These are phyloP conservation scores for Alloascoidea africana DNA, from an alignment of 805 yeast genomes.

Conservation along the genomic window DNA sequence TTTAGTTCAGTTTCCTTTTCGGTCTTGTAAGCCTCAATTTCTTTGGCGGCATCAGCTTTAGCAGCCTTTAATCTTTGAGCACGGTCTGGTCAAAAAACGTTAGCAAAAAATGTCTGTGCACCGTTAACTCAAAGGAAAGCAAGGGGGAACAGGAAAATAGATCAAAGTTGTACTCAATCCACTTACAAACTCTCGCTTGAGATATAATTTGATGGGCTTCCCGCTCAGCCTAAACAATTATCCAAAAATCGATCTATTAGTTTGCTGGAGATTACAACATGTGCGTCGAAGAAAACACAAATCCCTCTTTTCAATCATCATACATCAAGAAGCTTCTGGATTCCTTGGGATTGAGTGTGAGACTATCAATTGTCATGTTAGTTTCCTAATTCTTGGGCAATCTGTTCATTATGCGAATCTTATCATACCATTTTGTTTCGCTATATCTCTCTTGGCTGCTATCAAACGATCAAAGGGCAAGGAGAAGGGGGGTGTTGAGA, in stretches of 20 bases:
- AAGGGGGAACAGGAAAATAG: constrained; percentile 13
- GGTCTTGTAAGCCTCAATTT: constrained; percentile 73
- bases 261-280: not conserved
- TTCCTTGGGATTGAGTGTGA: constrained; percentile 26
- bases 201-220: constrained; percentile 94
- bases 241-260: not conserved
- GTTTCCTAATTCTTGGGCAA: too few relatives aligned
- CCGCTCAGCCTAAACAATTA: constrained; percentile 57
- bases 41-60: constrained; percentile 81
- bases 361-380: too few relatives aligned
- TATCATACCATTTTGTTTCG: too few relatives aligned
- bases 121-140: too few relatives aligned
- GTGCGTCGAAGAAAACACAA: not conserved
- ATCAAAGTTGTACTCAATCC: constrained; percentile 7
- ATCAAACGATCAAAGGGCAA: too few relatives aligned
- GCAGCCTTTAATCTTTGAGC: constrained; percentile 85
- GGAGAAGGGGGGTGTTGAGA: too few relatives aligned
- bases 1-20: constrained; percentile 75
- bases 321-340: constrained; percentile 53
- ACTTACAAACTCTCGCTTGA: constrained; percentile 76
- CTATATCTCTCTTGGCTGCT: too few relatives aligned
- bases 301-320: constrained; percentile 9
- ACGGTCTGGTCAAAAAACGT: constrained; percentile 35
- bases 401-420: too few relatives aligned
- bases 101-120: constrained; percentile 19